Evolutionary conservation across 2,329 filamentous ascomycete genomes (phyloP).

Genomic region (Aspergillus glaucus): DNA sequence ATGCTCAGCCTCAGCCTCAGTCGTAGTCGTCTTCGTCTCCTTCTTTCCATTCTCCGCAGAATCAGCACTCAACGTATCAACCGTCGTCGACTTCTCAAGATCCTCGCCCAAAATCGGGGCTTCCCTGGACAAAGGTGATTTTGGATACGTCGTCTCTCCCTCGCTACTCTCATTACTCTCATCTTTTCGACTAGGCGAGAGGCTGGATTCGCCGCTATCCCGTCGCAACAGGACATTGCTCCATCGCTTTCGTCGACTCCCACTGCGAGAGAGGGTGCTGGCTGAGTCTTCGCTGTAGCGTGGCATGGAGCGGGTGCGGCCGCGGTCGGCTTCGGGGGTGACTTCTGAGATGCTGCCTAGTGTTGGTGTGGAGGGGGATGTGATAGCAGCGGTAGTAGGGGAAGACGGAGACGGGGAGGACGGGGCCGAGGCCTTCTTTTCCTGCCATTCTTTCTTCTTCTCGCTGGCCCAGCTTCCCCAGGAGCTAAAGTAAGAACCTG

Average conservation of each 20-base stretch:
- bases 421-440: constrained; percentile 25
- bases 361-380: constrained; percentile 17
- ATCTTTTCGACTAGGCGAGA: constrained; percentile 14
- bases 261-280: constrained; percentile 23
- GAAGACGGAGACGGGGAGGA: constrained; percentile 17
- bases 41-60: neutral
- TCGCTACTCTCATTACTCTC: constrained; percentile 14
- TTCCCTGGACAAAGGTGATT: constrained; percentile 27
- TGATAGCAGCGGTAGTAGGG: neutral
- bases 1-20: neutral
- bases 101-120: constrained; percentile 16
- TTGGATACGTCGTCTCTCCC: constrained; percentile 19
- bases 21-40: neutral
- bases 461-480: constrained; percentile 57
- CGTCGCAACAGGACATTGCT: constrained; percentile 31
- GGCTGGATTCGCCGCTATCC: constrained; percentile 24
- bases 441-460: constrained; percentile 42
- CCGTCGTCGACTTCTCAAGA: neutral
- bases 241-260: constrained; percentile 31
- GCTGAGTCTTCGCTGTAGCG: constrained; percentile 21
- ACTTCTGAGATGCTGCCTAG: constrained; percentile 19
- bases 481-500: constrained; percentile 57
- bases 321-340: constrained; percentile 20
- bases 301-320: constrained; percentile 24
- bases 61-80: neutral